Conservation (phyloP, 2,329 filamentous ascomycete genomes). For the Penicillium sp. region DNA sequence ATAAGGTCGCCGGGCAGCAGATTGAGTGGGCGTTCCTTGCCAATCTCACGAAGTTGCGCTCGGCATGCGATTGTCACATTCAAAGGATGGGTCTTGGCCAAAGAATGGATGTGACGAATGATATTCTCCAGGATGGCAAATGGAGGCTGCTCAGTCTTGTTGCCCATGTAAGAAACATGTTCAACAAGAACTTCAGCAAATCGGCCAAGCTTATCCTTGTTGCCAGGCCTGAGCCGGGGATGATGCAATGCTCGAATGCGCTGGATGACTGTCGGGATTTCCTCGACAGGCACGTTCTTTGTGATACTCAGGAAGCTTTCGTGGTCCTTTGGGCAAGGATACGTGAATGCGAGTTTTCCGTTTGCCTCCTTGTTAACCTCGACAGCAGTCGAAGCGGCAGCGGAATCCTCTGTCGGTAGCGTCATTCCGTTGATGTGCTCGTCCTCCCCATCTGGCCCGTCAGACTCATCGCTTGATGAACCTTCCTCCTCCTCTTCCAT, state of each 20-base stretch:
- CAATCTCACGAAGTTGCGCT: slow-evolving; percentile 61
- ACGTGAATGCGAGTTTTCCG: slow-evolving; percentile 72
- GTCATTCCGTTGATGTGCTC: slow-evolving; percentile 72
- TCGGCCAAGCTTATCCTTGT: slow-evolving; percentile 75
- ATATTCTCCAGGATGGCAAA: slow-evolving; percentile 74
- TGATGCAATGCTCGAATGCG: slow-evolving; percentile 91
- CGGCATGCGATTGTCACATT: slow-evolving; percentile 78
- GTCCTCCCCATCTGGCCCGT: slow-evolving; percentile 56
- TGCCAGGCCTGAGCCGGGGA: slow-evolving; percentile 77
- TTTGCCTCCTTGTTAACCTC: slow-evolving; percentile 47
- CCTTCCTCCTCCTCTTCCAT: slow-evolving; percentile 60
- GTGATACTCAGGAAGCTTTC: slow-evolving; percentile 69
- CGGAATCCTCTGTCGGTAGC: slow-evolving; percentile 30
- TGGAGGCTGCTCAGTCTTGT: slow-evolving; percentile 52
- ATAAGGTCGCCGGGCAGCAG: slow-evolving; percentile 70
- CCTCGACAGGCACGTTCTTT: slow-evolving; percentile 59
- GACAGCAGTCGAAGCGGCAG: slow-evolving; percentile 32
- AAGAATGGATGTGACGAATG: slow-evolving; percentile 86
- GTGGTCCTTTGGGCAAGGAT: slow-evolving; percentile 77
- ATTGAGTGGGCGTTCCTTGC: slow-evolving; percentile 53
- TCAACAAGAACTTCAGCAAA: slow-evolving; percentile 51
- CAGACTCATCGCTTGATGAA: slow-evolving; percentile 44
- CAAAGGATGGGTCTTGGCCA: slow-evolving; percentile 80
- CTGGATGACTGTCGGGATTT: slow-evolving; percentile 77
- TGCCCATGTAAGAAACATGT: slow-evolving; percentile 60